Evolutionary conservation across 2,329 filamentous ascomycete genomes (phyloP).

Genomic region (Aspergillus sp.): DNA sequence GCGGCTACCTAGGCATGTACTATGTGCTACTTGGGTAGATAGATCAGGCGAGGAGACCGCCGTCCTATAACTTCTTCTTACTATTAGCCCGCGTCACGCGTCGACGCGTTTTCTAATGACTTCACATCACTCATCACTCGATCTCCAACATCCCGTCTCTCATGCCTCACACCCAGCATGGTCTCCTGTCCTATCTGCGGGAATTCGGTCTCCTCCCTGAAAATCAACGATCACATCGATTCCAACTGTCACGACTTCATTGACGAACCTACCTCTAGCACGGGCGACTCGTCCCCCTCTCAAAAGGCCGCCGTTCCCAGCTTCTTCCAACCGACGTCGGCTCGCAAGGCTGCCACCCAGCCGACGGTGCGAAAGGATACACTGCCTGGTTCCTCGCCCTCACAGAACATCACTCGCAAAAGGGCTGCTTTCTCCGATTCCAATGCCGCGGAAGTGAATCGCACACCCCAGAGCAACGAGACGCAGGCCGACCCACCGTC

Average conservation of each 20-base stretch:
- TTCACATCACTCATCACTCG: no score
- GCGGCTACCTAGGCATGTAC: no score
- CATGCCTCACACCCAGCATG: conserved; percentile 26
- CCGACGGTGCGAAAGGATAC: conserved; percentile 21
- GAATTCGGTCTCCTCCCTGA: conserved; percentile 49
- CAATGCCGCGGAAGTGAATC: conserved; percentile 14
- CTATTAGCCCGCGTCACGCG: neutral
- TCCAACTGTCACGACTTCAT: conserved; percentile 71
- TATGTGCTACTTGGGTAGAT: no score
- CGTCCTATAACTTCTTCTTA: no score
- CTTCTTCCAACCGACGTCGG: conserved; percentile 56
- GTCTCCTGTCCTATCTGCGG: conserved; percentile 82
- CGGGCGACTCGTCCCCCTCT: conserved; percentile 38
- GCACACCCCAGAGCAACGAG: conserved; percentile 14
- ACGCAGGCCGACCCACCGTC: conserved; percentile 40
- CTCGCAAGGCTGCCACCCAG: conserved; percentile 38
- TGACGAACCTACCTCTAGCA: conserved; percentile 45
- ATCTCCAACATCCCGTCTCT: no score
- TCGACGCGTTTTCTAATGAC: neutral
- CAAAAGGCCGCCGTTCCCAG: conserved; percentile 45
- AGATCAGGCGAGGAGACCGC: no score
- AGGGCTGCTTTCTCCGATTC: conserved; percentile 22
- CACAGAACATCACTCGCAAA: conserved; percentile 29
- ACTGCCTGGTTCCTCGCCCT: conserved; percentile 21
- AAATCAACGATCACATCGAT: conserved; percentile 91